These are phyloP conservation scores for Phoma sp. DNA, from an alignment of 2,329 filamentous ascomycete species.

Conservation along the genomic window DNA sequence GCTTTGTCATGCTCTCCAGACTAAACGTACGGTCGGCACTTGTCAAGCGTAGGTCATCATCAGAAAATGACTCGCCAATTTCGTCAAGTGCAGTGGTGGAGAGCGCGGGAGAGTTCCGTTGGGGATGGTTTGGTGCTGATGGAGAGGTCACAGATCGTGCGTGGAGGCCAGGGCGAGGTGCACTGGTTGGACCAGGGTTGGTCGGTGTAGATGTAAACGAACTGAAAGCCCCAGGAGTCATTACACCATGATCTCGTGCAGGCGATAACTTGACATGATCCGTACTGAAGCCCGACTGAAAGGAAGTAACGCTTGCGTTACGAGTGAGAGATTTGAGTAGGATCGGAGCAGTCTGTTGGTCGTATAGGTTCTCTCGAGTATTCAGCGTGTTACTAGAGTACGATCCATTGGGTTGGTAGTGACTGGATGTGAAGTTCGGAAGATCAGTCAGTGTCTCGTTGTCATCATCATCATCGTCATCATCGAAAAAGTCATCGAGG, in stretches of 20 bases:
- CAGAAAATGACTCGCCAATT: slow-evolving; percentile 74
- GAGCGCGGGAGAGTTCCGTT: slow-evolving; percentile 56
- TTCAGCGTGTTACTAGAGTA: slow-evolving; percentile 49
- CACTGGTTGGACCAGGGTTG: slow-evolving; percentile 21
- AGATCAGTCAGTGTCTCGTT: slow-evolving; percentile 42
- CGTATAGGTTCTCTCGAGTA: slow-evolving; percentile 77
- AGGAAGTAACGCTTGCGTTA: slow-evolving; percentile 74
- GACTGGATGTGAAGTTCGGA: slow-evolving; percentile 41
- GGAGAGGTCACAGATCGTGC: slow-evolving; percentile 86
- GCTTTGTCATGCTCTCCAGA: slow-evolving; percentile 62
- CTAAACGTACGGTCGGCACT: slow-evolving; percentile 36
- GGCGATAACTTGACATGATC: slow-evolving; percentile 68
- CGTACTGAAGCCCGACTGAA: slow-evolving; percentile 81
- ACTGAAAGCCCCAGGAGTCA: slow-evolving; percentile 65
- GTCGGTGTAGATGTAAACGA: slow-evolving; percentile 35
- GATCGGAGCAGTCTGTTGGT: slow-evolving; percentile 90
- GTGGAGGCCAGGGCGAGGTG: slow-evolving; percentile 70
- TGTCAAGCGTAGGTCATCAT: slow-evolving; percentile 63
- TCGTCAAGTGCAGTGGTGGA: slow-evolving; percentile 78
- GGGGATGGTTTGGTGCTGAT: slow-evolving; percentile 56
- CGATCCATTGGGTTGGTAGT: slow-evolving; percentile 35
- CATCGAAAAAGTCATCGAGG: slow-evolving; percentile 62
- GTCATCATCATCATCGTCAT: slow-evolving; percentile 50
- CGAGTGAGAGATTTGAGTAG: slow-evolving; percentile 78
- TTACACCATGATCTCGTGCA: slow-evolving; percentile 57